A percentile compares a stretch with the other conserved stretches of the same genome.
Evolutionary conservation across 2,329 filamentous ascomycete species (phyloP).

Genomic region (Xylariaceae sp.): DNA sequence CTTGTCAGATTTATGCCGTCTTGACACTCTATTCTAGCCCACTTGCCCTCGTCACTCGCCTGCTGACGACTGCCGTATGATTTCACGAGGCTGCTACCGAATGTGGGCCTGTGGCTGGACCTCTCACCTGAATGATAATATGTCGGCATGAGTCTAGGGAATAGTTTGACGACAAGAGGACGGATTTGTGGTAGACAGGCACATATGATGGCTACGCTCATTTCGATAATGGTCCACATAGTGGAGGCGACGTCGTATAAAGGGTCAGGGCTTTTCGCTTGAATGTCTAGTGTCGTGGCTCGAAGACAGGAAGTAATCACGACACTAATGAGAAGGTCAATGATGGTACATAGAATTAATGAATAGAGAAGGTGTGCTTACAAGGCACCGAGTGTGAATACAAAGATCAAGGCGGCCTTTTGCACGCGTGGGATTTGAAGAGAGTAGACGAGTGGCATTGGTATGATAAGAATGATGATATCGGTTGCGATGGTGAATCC

Average conservation of each 20-base stretch:
- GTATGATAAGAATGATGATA: slow-evolving; percentile 48
- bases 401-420: slow-evolving; percentile 47
- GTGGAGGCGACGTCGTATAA: slow-evolving; percentile 43
- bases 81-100: slow-evolving; percentile 23
- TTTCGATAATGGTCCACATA: slow-evolving; percentile 48
- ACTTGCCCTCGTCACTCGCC: slow-evolving; percentile 26
- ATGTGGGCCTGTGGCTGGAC: slow-evolving; percentile 11
- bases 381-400: slow-evolving; percentile 53
- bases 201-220: slow-evolving; percentile 47
- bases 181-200: slow-evolving; percentile 46
- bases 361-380: slow-evolving; percentile 33
- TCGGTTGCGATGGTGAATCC: slow-evolving; percentile 51
- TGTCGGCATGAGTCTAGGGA: slow-evolving; percentile 38
- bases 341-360: background rate
- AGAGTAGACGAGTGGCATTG: slow-evolving; percentile 49
- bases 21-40: slow-evolving; percentile 28
- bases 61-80: slow-evolving; percentile 18
- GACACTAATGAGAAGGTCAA: slow-evolving; percentile 31
- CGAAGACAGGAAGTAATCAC: slow-evolving; percentile 46
- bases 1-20: slow-evolving; percentile 29
- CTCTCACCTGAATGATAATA: slow-evolving; percentile 27
- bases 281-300: slow-evolving; percentile 47
- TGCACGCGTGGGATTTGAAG: slow-evolving; percentile 48
- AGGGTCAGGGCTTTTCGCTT: slow-evolving; percentile 39
- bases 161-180: slow-evolving; percentile 38